These are phyloP conservation scores for Eudorina sp. DNA, from an alignment of 139 green algal genomes.

Conservation along the genomic window DNA sequence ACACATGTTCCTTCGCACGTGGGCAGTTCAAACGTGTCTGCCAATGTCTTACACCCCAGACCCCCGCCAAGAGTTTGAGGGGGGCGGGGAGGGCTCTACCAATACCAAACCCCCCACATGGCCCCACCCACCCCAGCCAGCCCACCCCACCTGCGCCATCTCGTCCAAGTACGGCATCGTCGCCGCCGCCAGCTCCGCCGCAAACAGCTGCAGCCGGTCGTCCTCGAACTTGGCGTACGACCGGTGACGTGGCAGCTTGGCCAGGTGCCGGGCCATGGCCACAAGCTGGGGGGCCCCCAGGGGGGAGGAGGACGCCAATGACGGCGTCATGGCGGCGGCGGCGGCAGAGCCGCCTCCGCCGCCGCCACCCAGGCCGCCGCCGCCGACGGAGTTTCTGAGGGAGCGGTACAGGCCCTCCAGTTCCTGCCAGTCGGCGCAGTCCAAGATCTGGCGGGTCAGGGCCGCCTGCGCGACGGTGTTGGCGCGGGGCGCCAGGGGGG, in stretches of 20 bases:
- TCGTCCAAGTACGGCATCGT: background rate
- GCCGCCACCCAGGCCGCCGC: background rate
- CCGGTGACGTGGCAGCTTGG: background rate
- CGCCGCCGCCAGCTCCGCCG: constrained; percentile 7
- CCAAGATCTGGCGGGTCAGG: background rate
- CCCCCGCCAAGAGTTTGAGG: too few relatives aligned
- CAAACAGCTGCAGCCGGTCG: constrained; percentile 14
- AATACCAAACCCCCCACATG: background rate
- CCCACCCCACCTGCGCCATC: background rate
- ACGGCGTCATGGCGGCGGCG: too few relatives aligned
- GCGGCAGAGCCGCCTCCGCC: background rate
- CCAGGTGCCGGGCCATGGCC: background rate
- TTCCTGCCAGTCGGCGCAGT: constrained; percentile 5
- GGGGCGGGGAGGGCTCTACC: too few relatives aligned
- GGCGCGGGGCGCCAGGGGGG: background rate
- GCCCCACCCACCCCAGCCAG: background rate
- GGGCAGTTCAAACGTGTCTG: too few relatives aligned
- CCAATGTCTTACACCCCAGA: too few relatives aligned
- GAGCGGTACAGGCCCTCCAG: constrained; percentile 20
- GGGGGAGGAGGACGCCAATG: background rate
- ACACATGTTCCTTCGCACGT: too few relatives aligned
- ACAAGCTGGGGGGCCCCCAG: background rate
- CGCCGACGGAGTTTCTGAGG: background rate
- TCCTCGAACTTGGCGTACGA: constrained; percentile 36
- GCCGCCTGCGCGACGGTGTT: background rate